phyloP scores from a whole-genome alignment of 139 green algal species.

The Micromonas commoda region DNA sequence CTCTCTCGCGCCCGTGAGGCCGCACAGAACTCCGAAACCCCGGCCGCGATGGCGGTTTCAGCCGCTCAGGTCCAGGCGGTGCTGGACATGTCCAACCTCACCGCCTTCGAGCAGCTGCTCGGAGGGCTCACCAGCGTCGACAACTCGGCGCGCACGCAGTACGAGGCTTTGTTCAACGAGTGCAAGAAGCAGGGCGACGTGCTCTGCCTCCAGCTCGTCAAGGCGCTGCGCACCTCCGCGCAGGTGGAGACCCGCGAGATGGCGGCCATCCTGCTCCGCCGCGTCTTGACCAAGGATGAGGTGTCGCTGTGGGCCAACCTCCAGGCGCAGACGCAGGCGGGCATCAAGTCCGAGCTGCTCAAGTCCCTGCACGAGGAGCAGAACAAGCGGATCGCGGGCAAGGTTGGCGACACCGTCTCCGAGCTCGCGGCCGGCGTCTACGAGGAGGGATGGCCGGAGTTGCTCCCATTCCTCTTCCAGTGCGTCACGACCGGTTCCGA shows the following conservation, averaged over 20 bases:
- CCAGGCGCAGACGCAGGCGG: slow-evolving; percentile 10
- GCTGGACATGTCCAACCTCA: slow-evolving; percentile 18
- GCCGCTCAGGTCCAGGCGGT: background rate
- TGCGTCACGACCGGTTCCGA: slow-evolving; percentile 51
- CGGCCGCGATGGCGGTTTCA: background rate
- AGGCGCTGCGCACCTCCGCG: slow-evolving; percentile 47
- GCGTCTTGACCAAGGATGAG: slow-evolving; percentile 63
- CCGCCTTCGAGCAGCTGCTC: slow-evolving; percentile 66
- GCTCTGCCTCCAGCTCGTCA: slow-evolving; percentile 41
- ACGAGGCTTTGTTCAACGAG: slow-evolving; percentile 62
- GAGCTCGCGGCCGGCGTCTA: slow-evolving; percentile 59
- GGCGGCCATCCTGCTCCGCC: slow-evolving; percentile 37
- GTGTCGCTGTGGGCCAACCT: slow-evolving; percentile 62
- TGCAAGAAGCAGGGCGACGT: slow-evolving; percentile 54
- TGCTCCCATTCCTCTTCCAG: slow-evolving; percentile 85
- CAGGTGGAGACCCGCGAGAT: slow-evolving; percentile 57
- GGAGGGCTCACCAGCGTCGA: slow-evolving; percentile 65
- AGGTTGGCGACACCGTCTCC: slow-evolving; percentile 58
- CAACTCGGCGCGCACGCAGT: slow-evolving; percentile 61
- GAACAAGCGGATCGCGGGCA: slow-evolving; percentile 27
- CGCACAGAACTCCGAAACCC: too few relatives aligned
- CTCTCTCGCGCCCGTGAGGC: too few relatives aligned
- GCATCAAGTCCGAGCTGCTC: slow-evolving; percentile 51
- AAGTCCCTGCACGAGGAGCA: slow-evolving; percentile 53
- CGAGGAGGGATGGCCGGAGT: slow-evolving; percentile 75